Evolutionary conservation across 1,284 basidiomycete genomes (phyloP), one percentile per base, ranked within the genome.

Genomic region (Athelia sp.): DNA sequence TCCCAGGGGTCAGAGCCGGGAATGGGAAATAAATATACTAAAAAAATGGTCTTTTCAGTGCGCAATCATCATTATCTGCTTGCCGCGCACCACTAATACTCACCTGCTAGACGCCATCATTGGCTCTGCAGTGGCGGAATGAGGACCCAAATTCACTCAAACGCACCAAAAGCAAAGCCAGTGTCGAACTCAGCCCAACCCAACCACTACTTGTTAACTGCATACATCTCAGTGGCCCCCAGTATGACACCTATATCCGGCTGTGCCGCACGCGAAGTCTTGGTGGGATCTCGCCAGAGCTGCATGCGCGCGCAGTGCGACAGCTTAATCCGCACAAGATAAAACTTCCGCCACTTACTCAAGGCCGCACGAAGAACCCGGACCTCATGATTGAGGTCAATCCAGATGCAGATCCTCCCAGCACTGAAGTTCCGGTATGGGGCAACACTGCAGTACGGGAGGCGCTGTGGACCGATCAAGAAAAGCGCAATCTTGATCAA

Each of bases 181-280:
- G n/a, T 29, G 26, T 6, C 13, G 26, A 29, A 13, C 26, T 13
- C 13, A 13, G 13, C 13, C 4, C 13, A 6, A 13, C 26, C 26
- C 4, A 29, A 29, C 40, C 63, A 13, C 26, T 13, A 6, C 26
- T 29, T 13, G 6, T 6, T 13, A 13, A 6, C 62, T 1, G 68
- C 66, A 49, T 48, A 61, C 17, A 45, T 43, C 54, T 65, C 4
- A 17, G 21, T 9, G 36, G 36, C 17, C 36, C 36, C 36, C 4
- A 40, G 21, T 8, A 40, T 22, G 17, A 18, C 36, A 22, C 6
- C n/a, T 40, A 40, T 22, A 40, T 40, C 36, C 15, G n/a, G 21
- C 15, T 17, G n/a, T 18, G 17, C 17, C 36, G 21, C 4, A 40
- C 36, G 10, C 36, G 36, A 40, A 40, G 17, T 18, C 21, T 40